Evolutionary conservation across 495 filamentous ascomycete species (phyloP).

Genomic region (Bryoglossum gracile): DNA sequence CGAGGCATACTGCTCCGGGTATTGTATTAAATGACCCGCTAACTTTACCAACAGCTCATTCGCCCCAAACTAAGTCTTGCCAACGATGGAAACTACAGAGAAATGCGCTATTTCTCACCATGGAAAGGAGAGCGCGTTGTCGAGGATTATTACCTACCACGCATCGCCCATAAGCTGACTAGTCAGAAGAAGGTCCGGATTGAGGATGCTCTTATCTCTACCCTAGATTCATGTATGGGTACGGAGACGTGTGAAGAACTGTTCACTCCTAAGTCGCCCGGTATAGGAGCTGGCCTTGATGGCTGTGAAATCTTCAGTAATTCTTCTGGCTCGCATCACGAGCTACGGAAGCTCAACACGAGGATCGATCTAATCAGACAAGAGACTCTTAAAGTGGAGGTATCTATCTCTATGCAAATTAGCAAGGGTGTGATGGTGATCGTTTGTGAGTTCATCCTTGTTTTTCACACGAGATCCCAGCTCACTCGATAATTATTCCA

Average conservation of each 20-base stretch:
- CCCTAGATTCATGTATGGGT: conserved; percentile 63
- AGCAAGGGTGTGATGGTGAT: conserved; percentile 61
- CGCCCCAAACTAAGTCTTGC: too few relatives aligned
- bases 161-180: too few relatives aligned
- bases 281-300: conserved; percentile 43
- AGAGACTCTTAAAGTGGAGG: conserved; percentile 71
- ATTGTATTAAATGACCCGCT: too few relatives aligned
- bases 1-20: too few relatives aligned
- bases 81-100: too few relatives aligned
- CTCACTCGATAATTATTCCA: too few relatives aligned
- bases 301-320: conserved; percentile 77
- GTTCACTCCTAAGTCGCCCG: conserved; percentile 53
- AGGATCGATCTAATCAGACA: conserved; percentile 69
- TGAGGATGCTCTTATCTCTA: conserved; percentile 64
- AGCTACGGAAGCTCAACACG: conserved; percentile 66
- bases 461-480: too few relatives aligned
- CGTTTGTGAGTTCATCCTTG: conserved; percentile 14
- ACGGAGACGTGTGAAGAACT: conserved; percentile 76
- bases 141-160: too few relatives aligned
- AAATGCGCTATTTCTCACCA: too few relatives aligned
- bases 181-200: too few relatives aligned
- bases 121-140: too few relatives aligned
- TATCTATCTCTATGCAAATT: conserved; percentile 70
- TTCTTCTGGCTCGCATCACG: conserved; percentile 64
- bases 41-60: too few relatives aligned